phyloP scores from a whole-genome alignment of 345 rosid species.

The Populus euphratica region DNA sequence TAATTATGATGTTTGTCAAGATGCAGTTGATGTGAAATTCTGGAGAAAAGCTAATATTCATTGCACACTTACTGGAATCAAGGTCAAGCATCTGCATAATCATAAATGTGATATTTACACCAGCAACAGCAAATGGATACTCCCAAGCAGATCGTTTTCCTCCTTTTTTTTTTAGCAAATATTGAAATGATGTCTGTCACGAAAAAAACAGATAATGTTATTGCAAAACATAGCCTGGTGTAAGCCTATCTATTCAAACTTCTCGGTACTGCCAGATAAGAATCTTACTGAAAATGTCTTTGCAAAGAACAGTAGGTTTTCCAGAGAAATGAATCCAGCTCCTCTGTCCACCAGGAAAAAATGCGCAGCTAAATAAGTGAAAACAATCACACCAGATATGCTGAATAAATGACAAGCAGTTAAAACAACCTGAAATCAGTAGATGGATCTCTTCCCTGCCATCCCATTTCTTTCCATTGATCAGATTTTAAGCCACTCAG shows the following conservation, averaged over 20 bases:
- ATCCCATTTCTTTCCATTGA: constrained; percentile 98
- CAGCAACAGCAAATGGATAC: constrained; percentile 97
- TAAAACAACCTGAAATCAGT: constrained; percentile 75
- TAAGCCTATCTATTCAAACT: neutral
- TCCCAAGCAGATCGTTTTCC: constrained; percentile 91
- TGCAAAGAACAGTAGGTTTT: constrained; percentile 88
- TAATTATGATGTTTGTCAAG: neutral
- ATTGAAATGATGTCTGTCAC: constrained; percentile 69
- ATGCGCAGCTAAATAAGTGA: neutral
- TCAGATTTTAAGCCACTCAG: constrained; percentile 75
- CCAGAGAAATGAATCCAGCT: constrained; percentile 90
- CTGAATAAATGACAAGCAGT: neutral
- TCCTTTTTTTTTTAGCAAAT: constrained; percentile 60
- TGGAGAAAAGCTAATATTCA: neutral
- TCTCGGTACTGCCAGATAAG: neutral
- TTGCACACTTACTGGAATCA: constrained; percentile 63
- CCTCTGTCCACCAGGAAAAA: constrained; percentile 49
- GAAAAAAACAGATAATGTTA: neutral
- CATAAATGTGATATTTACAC: constrained; percentile 94
- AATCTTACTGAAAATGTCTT: constrained; percentile 71
- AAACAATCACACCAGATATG: neutral
- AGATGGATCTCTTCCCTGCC: constrained; percentile 97
- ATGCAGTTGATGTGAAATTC: neutral
- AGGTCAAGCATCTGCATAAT: constrained; percentile 96
- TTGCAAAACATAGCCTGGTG: neutral